Base-by-base conservation (phyloP, 225 moss, liverwort and hornwort genomes). In the Physcomitrellopsis africana region DNA sequence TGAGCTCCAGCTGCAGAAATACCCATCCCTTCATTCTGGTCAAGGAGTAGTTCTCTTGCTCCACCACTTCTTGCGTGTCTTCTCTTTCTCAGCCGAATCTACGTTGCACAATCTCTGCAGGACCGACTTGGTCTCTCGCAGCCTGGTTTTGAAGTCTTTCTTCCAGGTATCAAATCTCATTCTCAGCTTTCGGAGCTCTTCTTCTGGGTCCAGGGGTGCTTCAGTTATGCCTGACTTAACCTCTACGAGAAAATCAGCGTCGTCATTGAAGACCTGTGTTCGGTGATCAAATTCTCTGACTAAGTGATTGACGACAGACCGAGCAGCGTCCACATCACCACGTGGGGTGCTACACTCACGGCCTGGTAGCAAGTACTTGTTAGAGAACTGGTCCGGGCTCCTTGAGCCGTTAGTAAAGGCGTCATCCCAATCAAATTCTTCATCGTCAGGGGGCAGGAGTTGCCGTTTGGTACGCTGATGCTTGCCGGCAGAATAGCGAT, bases 211-310 rank as follows among this genome's bases (percentile, higher is more conserved):
- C 70, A 93, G 63, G 69, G 87, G 80, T 8, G 93, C 93, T 76
- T 91, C 86, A 8, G 93, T 87, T 69, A 84, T 72, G 18, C 93
- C 93, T 23, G 91, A 89, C 73, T 93, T 93, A 56, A 93, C 93
- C 81, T 93, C 93, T 8, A 93, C 83, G 67, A 93, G 81, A 62
- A 93, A 93, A 74, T 91, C 91, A 17, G 88, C 83, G 59, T 93
- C 93, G 19, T 93, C 91, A 51, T 89, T 89, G 37, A 93, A 93
- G 9, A 93, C 93, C 84, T 93, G 93, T 37, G 85, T 89, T 29
- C 93, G 84, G 44, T 93, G 91, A 75, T 93, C 93, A 71, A 86
- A 93, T 44, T 93, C 93, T 78, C 87, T 85, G 55, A 91, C 84
- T 82, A 93, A 78, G 76, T 91, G 89, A 32, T 87, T 82, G 26